A percentile compares a stretch with the other conserved stretches of the same genome.
These are phyloP conservation scores for Tylopilus sp. DNA, from an alignment of 768 basidiomycete genomes.

Conservation along the genomic window DNA sequence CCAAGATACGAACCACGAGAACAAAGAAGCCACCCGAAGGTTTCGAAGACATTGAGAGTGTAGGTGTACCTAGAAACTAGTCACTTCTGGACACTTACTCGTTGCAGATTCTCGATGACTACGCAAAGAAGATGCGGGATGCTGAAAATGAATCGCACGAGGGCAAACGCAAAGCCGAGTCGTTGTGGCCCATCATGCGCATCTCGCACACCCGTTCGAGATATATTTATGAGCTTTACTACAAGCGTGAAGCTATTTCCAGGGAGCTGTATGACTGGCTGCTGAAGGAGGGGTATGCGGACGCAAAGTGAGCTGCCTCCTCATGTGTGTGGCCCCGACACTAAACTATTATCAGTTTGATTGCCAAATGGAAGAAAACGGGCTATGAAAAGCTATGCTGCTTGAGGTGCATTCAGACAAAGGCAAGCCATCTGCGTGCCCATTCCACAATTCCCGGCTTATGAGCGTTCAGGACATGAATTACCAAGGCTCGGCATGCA, in stretches of 20 bases:
- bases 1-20: slow-evolving; percentile 87
- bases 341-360: slow-evolving; percentile 52
- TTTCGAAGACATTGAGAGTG: slow-evolving; percentile 88
- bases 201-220: slow-evolving; percentile 94
- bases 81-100: slow-evolving; percentile 6
- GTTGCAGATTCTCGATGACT: slow-evolving; percentile 88
- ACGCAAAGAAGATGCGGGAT: slow-evolving; percentile 98
- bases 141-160: slow-evolving; percentile 98
- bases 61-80: slow-evolving; percentile 30
- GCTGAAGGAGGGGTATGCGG: slow-evolving; percentile 94
- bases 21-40: slow-evolving; percentile 96
- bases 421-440: slow-evolving; percentile 41
- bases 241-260: slow-evolving; percentile 95
- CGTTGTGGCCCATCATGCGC: slow-evolving; percentile 97
- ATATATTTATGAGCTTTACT: slow-evolving; percentile 98
- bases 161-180: slow-evolving; percentile 93
- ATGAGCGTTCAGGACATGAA: slow-evolving; percentile 82
- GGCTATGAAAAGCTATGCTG: slow-evolving; percentile 99
- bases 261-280: slow-evolving; percentile 96
- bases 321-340: not conserved
- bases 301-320: slow-evolving; percentile 72
- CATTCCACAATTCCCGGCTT: slow-evolving; percentile 4
- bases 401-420: slow-evolving; percentile 92
- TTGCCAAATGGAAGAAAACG: slow-evolving; percentile 99
- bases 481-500: slow-evolving; percentile 96